Percentiles rank a stretch among this genome's conserved stretches.
Evolutionary conservation across 805 yeast genomes (phyloP).

Genomic region (Wickerhamiella spandovensis): DNA sequence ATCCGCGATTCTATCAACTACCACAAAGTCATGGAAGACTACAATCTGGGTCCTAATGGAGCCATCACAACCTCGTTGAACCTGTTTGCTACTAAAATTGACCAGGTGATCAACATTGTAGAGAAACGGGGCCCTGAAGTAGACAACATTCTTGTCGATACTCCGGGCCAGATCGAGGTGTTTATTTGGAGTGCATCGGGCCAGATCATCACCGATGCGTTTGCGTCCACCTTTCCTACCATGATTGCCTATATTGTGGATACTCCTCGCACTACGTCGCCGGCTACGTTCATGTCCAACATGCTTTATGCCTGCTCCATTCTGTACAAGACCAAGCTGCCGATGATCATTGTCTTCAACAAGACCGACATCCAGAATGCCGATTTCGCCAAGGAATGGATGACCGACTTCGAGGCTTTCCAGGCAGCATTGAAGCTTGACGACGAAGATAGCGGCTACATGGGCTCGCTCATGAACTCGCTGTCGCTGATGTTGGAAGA

Average conservation of each 20-base stretch:
- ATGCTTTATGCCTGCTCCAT: constrained; percentile 98
- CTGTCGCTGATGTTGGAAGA: constrained; percentile 95
- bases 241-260: constrained; percentile 92
- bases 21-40: constrained; percentile 89
- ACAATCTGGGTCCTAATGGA: constrained; percentile 93
- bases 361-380: constrained; percentile 82
- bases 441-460: constrained; percentile 72
- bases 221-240: constrained; percentile 92
- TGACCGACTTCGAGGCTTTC: constrained; percentile 89
- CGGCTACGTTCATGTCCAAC: constrained; percentile 94
- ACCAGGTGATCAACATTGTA: constrained; percentile 77
- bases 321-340: constrained; percentile 85
- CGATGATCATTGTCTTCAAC: constrained; percentile 93
- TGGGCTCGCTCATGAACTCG: constrained; percentile 86
- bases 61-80: constrained; percentile 94
- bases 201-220: constrained; percentile 87
- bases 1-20: constrained; percentile 93
- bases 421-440: constrained; percentile 62
- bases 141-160: constrained; percentile 74
- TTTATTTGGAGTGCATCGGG: constrained; percentile 99
- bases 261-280: constrained; percentile 87
- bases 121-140: constrained; percentile 53
- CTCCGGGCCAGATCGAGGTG: constrained; percentile 98
- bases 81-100: constrained; percentile 86
- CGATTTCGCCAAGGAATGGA: constrained; percentile 88